A percentile compares a stretch with the other conserved stretches of the same genome.
Evolutionary conservation across 306 rosid genomes (phyloP).

Genomic region (Canavalia gladiata): DNA sequence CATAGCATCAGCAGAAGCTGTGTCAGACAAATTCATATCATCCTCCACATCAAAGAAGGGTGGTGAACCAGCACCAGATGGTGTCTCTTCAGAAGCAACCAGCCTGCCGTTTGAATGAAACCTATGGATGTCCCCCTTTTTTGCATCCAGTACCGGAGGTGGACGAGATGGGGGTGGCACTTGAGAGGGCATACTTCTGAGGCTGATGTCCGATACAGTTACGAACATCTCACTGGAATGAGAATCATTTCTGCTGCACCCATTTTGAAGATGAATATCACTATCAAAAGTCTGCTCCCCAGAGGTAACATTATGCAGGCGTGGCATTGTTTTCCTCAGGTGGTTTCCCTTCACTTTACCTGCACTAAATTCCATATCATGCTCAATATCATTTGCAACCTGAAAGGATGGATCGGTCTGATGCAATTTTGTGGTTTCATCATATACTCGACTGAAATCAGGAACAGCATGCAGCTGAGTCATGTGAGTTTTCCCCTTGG

Average conservation of each 20-base stretch:
- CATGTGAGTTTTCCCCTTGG: slow-evolving; percentile 53
- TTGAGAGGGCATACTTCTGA: slow-evolving; percentile 77
- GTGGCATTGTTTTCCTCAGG: slow-evolving; percentile 52
- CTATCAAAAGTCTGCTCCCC: slow-evolving; percentile 53
- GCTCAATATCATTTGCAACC: slow-evolving; percentile 64
- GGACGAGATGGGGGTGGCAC: slow-evolving; percentile 94
- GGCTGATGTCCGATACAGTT: slow-evolving; percentile 79
- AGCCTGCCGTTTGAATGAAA: slow-evolving; percentile 51
- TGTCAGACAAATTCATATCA: slow-evolving; percentile 59
- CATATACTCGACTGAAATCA: slow-evolving; percentile 61
- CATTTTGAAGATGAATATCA: slow-evolving; percentile 54
- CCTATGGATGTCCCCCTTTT: slow-evolving; percentile 53
- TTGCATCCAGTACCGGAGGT: slow-evolving; percentile 71
- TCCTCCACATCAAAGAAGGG: slow-evolving; percentile 89
- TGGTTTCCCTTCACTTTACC: slow-evolving; percentile 60
- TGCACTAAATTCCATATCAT: slow-evolving; percentile 58
- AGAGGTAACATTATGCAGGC: slow-evolving; percentile 45
- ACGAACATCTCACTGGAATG: slow-evolving; percentile 59
- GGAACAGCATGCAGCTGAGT: slow-evolving; percentile 60
- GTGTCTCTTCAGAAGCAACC: slow-evolving; percentile 60
- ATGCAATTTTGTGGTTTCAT: slow-evolving; percentile 57
- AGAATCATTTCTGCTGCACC: slow-evolving; percentile 55
- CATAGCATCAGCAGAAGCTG: slow-evolving; percentile 77
- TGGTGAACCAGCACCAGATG: slow-evolving; percentile 59
- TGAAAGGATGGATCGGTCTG: slow-evolving; percentile 58